phyloP scores from a whole-genome alignment of 2,329 filamentous ascomycete genomes.

The Pestalotiopsis fici region DNA sequence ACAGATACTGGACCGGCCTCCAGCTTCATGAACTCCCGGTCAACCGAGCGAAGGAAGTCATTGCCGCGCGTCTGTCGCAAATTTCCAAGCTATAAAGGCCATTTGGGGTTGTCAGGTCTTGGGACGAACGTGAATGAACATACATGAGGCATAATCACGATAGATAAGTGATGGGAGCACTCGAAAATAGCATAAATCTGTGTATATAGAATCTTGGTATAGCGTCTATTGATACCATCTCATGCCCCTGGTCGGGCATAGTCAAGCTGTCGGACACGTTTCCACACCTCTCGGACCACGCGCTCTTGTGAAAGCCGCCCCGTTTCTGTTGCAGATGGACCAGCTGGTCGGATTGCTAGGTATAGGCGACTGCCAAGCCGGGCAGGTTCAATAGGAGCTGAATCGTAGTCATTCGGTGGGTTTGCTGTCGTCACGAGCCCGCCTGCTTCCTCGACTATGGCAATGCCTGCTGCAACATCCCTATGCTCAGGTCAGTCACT shows the following conservation, averaged over 20 bases:
- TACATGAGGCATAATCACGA: not conserved
- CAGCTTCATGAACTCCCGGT: constrained; percentile 60
- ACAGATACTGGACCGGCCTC: constrained; percentile 65
- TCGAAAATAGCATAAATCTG: not conserved
- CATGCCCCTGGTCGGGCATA: constrained; percentile 64
- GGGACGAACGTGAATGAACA: not conserved
- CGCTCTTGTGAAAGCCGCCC: constrained; percentile 69
- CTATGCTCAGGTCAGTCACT: not conserved
- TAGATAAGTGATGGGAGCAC: not conserved
- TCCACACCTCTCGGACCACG: constrained; percentile 73
- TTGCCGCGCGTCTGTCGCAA: constrained; percentile 42
- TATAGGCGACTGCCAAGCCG: constrained; percentile 70
- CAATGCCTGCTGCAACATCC: constrained; percentile 77
- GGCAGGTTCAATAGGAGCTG: constrained; percentile 58
- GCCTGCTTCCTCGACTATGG: constrained; percentile 72
- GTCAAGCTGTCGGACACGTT: constrained; percentile 64
- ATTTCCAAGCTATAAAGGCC: constrained; percentile 26
- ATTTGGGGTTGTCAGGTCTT: not conserved
- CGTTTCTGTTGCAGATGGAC: constrained; percentile 60
- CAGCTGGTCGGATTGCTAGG: constrained; percentile 70
- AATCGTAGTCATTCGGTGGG: constrained; percentile 60
- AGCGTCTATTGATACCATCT: not conserved
- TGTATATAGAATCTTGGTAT: not conserved
- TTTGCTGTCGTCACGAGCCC: constrained; percentile 75
- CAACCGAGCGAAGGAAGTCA: constrained; percentile 55